Evolutionary conservation across 2,329 filamentous ascomycete genomes (phyloP), one percentile per base, ranked within the genome.

Genomic region (Calonectria pauciramosa): DNA sequence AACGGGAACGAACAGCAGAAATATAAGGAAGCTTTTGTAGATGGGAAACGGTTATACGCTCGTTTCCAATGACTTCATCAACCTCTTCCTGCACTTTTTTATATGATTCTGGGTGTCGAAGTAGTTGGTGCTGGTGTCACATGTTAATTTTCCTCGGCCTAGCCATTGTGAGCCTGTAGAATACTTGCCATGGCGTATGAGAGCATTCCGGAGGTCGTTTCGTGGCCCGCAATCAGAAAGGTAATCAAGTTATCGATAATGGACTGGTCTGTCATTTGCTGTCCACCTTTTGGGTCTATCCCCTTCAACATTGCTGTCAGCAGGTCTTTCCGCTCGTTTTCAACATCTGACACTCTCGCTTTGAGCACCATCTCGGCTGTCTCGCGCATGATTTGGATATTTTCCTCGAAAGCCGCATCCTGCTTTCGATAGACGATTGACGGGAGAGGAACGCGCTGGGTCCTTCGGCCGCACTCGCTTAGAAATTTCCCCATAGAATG

Each of bases 171-270:
- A 16, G 26, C 11, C 2, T 3, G 9, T 26, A 5, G 16, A 30
- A 9, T 56, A 7, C 51, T 56, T 30, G n/a, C 52, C 52, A 59
- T 36, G n/a, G 52, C 30, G 16, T 59, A 59, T 3, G 52, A 59
- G 4, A 59, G 30, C 52, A 59, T 59, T 16, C 52, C 52, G 36
- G 52, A 59, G 1, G 52, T 59, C 14, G 52, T 59, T 32, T 59
- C 52, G 11, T 59, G 52, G 20, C 52, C 52, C 1, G 52, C 52
- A 10, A 59, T 8, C 11, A 59, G 10, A 59, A 59, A 59, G 5
- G 52, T 59, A n/a, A 59, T 59, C 30, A 59, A 23, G 20, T 59
- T 59, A 30, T 59, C 52, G 52, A 59, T 59, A 20, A 59, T 59
- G 18, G 52, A 59, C 30, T 59, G 30, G 11, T 59, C 30, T 3